Evolutionary conservation across 345 rosid genomes (phyloP), one percentile per base, ranked within the genome.

Genomic region (Camelina sativa): DNA sequence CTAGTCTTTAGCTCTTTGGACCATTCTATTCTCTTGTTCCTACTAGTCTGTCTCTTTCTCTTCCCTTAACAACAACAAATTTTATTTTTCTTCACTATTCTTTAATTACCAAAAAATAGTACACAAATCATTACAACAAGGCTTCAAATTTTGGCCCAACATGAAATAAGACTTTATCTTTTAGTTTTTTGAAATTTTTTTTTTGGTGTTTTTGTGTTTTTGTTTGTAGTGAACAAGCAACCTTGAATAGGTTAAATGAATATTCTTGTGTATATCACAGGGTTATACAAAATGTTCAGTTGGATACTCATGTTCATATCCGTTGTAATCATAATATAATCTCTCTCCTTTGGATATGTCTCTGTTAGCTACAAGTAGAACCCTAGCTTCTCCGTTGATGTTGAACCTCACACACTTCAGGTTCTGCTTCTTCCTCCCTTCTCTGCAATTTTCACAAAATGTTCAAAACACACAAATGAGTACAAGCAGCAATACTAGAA

Each of bases 391-490:
- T 16, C 99, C 97, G 9, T 86, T 81, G 40, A 90, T 88, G 80
- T 82, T 69, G 62, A 80, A 95, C 62, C 99, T 87, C 79, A 95
- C 99, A 65, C 99, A 95, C 69, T 95, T 92, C 7, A 91, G 80
- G 66, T 92, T 95, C 84, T 95, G 99, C 84, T 95, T 95, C 84
- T 84, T 91, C 75, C 82, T 92, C 43, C 99, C 99, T 69, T 90
- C 97, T 82, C 97, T 94, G 92, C 86, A 85, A 34, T n/a, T 11
- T n/a, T 50, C 55, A 51, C 54, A 71, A 41, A 12, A 62, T 23
- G 16, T 28, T 37, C 38, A 76, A 35, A 53, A 28, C 44, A 57
- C 32, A 11, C 15, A 34, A 12, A 61, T 25, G 13, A 76, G 64
- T 7, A 55, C 44, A 56, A 34, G 9, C 32, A 34, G 9, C 32